phyloP scores from a whole-genome alignment of 495 filamentous ascomycete genomes.

The Tuber melanosporum region DNA sequence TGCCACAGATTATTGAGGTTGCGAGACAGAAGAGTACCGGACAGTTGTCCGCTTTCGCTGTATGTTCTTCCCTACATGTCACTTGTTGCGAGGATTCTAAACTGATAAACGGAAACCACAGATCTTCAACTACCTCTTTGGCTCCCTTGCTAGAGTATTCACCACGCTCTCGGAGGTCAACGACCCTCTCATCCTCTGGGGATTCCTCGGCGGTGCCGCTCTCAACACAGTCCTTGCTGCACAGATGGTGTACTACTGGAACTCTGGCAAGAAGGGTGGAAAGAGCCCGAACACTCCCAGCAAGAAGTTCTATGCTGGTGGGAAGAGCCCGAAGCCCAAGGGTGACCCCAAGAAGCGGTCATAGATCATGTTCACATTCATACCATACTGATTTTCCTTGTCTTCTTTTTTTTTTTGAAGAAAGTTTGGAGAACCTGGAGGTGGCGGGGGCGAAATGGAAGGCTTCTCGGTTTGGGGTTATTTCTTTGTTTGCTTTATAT shows the following conservation, averaged over 20 bases:
- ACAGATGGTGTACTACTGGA: slow-evolving; percentile 98
- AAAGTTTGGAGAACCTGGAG: background rate
- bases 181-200: slow-evolving; percentile 88
- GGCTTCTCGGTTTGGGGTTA: background rate
- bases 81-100: slow-evolving; percentile 7
- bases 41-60: slow-evolving; percentile 91
- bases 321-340: slow-evolving; percentile 38
- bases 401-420: background rate
- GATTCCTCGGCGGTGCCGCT: slow-evolving; percentile 78
- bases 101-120: slow-evolving; percentile 41
- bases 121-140: slow-evolving; percentile 96
- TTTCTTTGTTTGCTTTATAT: background rate
- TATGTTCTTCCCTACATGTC: slow-evolving; percentile 49
- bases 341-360: slow-evolving; percentile 42
- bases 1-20: slow-evolving; percentile 83
- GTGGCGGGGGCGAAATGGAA: background rate
- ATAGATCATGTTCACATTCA: slow-evolving; percentile 11
- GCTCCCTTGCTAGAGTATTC: slow-evolving; percentile 88
- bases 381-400: background rate
- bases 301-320: slow-evolving; percentile 30
- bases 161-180: slow-evolving; percentile 94
- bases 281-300: slow-evolving; percentile 4
- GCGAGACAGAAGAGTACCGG: slow-evolving; percentile 80
- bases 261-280: slow-evolving; percentile 42
- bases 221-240: slow-evolving; percentile 78